A percentile compares a stretch with the other conserved stretches of the same genome.
Evolutionary conservation across 257 asterid genomes (phyloP).

Genomic region (Nicotiana noctiflora): DNA sequence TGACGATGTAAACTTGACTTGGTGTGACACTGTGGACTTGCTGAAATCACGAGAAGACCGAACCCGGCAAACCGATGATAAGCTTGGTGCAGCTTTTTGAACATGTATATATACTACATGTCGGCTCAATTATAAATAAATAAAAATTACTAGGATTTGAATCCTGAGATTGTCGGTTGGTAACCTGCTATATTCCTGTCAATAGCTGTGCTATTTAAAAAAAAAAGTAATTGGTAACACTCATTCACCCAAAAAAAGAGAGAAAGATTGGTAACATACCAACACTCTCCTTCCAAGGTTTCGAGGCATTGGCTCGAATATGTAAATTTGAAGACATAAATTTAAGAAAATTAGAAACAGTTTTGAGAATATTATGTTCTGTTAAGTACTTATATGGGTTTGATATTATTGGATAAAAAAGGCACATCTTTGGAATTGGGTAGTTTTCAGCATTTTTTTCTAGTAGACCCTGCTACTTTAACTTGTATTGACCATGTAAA

Average conservation of each 20-base stretch:
- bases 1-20: neutral
- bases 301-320: neutral
- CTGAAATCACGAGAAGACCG: neutral
- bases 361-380: neutral
- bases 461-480: neutral
- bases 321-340: neutral
- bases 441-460: neutral
- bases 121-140: neutral
- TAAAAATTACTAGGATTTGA: neutral
- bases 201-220: neutral
- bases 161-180: neutral
- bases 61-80: neutral
- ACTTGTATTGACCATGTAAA: neutral
- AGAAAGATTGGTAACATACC: neutral
- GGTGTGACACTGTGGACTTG: neutral
- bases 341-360: neutral
- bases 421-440: neutral
- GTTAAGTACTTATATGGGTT: neutral
- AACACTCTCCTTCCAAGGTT: neutral
- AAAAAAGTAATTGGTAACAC: neutral
- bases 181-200: neutral
- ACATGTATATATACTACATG: neutral
- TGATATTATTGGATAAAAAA: neutral
- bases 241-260: neutral
- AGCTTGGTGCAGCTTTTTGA: neutral